phyloP scores from a whole-genome alignment of 75 land plant species.

The Cunninghamia lanceolata region DNA sequence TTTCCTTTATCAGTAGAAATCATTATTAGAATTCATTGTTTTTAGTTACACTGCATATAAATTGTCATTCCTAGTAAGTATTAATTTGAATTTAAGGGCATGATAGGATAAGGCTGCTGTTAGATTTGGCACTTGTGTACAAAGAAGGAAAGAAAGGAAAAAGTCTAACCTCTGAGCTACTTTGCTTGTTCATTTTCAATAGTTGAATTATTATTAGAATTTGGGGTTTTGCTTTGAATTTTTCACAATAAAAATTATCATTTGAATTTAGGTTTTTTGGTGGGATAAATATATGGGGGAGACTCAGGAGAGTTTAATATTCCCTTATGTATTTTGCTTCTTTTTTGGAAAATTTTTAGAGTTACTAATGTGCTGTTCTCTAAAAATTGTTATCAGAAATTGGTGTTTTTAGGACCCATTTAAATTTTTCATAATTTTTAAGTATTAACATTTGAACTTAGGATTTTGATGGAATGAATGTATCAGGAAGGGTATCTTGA shows the following conservation, averaged over 20 bases:
- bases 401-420: background rate
- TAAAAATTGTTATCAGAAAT: background rate
- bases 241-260: background rate
- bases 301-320: too few relatives aligned
- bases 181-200: too few relatives aligned
- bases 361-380: background rate
- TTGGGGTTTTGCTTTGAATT: background rate
- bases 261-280: background rate
- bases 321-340: background rate
- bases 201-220: background rate
- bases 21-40: background rate
- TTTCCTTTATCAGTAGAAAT: background rate
- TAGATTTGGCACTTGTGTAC: background rate
- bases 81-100: background rate
- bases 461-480: background rate
- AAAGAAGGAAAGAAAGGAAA: too few relatives aligned
- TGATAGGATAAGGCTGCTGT: background rate
- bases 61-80: background rate
- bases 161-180: background rate
- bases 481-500: background rate
- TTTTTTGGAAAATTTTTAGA: background rate
- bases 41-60: background rate
- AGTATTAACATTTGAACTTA: background rate
- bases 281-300: background rate
- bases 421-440: background rate